Evolutionary conservation across 495 filamentous ascomycete genomes (phyloP).

Genomic region (Paragyromitra xinjiangensis): DNA sequence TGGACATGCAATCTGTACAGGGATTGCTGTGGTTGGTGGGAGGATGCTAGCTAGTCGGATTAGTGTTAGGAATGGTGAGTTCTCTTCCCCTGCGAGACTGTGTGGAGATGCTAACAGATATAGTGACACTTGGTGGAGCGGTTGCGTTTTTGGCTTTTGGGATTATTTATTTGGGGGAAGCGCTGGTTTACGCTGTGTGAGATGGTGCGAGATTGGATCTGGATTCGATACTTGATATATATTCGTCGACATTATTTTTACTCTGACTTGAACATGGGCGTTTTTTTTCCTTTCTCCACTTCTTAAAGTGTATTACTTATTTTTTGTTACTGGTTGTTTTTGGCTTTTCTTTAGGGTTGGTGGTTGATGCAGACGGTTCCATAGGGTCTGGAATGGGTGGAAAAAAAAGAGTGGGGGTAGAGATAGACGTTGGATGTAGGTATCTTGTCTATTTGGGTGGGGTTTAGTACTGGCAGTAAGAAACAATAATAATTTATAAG

Average conservation of each 20-base stretch:
- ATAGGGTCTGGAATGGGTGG: background rate
- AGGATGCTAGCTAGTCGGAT: constrained; percentile 91
- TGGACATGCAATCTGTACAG: constrained; percentile 89
- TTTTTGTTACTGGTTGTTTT: constrained; percentile 15
- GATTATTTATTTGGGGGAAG: constrained; percentile 87
- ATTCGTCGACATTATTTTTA: background rate
- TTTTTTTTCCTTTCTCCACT: background rate
- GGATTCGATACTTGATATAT: background rate
- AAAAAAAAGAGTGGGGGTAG: background rate
- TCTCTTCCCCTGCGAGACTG: background rate
- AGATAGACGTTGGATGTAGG: constrained; percentile 29
- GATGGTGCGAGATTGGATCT: background rate
- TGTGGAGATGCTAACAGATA: background rate
- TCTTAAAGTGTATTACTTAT: background rate
- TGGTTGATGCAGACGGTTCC: background rate
- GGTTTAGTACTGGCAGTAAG: background rate
- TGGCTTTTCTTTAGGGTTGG: constrained; percentile 11
- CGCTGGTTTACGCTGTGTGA: constrained; percentile 59
- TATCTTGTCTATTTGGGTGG: background rate
- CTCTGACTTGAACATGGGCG: background rate
- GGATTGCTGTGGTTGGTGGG: constrained; percentile 91
- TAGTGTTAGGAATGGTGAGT: constrained; percentile 96
- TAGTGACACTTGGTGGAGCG: constrained; percentile 96
- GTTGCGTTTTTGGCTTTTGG: constrained; percentile 89
- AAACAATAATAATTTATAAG: constrained; percentile 7